These are phyloP conservation scores for Thalassia testudinum DNA, from an alignment of 116 monocot species.

Conservation along the genomic window DNA sequence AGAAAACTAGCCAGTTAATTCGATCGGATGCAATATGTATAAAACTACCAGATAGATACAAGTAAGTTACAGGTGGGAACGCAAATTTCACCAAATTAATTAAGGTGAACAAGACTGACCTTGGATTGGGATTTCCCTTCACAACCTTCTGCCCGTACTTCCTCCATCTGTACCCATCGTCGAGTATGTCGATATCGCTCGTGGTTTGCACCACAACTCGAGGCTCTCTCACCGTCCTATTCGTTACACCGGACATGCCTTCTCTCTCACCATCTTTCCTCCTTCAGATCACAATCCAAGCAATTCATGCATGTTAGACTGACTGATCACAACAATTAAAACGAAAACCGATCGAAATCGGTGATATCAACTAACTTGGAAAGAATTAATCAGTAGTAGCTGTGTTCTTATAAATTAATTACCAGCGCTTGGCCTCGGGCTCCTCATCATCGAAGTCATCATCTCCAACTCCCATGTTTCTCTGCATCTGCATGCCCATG, in stretches of 20 bases:
- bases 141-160: constrained; percentile 24
- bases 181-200: constrained; percentile 19
- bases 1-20: constrained; percentile 48
- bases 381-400: no score
- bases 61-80: no score
- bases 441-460: constrained; percentile 47
- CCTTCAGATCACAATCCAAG: background rate
- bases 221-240: constrained; percentile 4
- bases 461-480: constrained; percentile 7
- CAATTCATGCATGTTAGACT: background rate
- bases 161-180: constrained; percentile 22
- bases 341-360: no score
- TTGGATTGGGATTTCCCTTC: constrained; percentile 19
- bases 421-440: constrained; percentile 55
- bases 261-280: constrained; percentile 7
- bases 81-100: no score
- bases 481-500: constrained; percentile 18
- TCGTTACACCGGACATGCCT: constrained; percentile 1
- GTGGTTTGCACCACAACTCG: constrained; percentile 16
- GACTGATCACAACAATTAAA: background rate
- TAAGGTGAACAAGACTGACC: no score
- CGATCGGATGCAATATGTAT: constrained; percentile 51
- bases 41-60: constrained; percentile 36
- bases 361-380: no score
- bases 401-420: background rate